A percentile compares a stretch with the other conserved stretches of the same genome.
These are phyloP conservation scores for Talaromyces stipitatus DNA, from an alignment of 495 filamentous ascomycete genomes.

Conservation along the genomic window DNA sequence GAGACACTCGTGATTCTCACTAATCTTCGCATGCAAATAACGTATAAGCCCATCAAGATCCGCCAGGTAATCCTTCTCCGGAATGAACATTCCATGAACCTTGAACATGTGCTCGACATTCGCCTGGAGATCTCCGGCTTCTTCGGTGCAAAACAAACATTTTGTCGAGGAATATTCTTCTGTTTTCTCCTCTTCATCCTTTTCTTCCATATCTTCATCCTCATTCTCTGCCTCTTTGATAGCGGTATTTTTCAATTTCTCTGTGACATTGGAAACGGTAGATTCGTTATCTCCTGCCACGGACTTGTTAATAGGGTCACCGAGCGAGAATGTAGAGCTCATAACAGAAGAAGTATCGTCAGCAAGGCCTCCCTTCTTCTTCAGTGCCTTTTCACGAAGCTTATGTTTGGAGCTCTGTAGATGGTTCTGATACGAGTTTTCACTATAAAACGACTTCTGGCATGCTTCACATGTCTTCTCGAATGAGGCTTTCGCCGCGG, in stretches of 20 bases:
- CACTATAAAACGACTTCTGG: constrained; percentile 89
- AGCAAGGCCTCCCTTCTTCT: constrained; percentile 29
- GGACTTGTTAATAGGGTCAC: constrained; percentile 58
- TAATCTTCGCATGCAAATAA: constrained; percentile 69
- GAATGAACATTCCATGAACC: constrained; percentile 93
- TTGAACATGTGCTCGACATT: constrained; percentile 87
- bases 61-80: constrained; percentile 72
- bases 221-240: constrained; percentile 47
- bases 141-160: constrained; percentile 87
- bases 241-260: constrained; percentile 67
- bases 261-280: constrained; percentile 73
- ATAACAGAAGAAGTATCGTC: constrained; percentile 80
- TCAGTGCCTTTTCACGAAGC: constrained; percentile 48
- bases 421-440: constrained; percentile 93
- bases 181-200: constrained; percentile 23
- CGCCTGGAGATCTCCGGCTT: constrained; percentile 60
- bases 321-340: constrained; percentile 86
- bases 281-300: constrained; percentile 48
- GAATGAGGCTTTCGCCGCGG: constrained; percentile 82
- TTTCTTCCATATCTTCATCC: constrained; percentile 21
- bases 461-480: constrained; percentile 77
- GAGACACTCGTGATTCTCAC: constrained; percentile 70
- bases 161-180: constrained; percentile 44
- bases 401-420: constrained; percentile 86
- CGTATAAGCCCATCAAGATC: constrained; percentile 73